A percentile compares a stretch with the other conserved stretches of the same genome.
Conservation (phyloP, 1,284 basidiomycete species). For the Cutaneotrichosporon sp. region DNA sequence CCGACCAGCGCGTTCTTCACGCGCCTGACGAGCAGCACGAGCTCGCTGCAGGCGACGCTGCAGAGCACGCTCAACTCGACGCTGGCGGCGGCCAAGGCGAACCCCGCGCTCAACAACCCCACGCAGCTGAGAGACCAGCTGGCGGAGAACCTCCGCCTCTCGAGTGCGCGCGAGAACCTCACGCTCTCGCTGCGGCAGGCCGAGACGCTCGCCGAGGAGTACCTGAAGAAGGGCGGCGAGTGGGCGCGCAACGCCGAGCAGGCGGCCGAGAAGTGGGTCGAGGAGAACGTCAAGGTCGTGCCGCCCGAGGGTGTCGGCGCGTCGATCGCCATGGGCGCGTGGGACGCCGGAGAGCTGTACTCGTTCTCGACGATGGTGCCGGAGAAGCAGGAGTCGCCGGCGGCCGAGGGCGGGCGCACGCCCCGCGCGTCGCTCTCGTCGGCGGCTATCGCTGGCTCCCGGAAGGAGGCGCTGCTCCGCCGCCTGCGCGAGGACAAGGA, state of each 20-base stretch:
- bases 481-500: constrained; percentile 73
- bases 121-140: constrained; percentile 62
- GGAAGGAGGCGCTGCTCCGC: constrained; percentile 75
- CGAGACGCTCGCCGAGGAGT: constrained; percentile 70
- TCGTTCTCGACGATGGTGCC: constrained; percentile 53
- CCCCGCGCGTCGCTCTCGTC: constrained; percentile 14
- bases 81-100: constrained; percentile 64
- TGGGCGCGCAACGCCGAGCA: constrained; percentile 65
- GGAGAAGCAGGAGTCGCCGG: background rate
- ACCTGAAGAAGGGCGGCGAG: constrained; percentile 68
- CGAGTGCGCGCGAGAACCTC: constrained; percentile 46
- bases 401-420: constrained; percentile 38
- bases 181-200: constrained; percentile 63
- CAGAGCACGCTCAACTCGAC: constrained; percentile 61
- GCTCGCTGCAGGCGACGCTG: constrained; percentile 51
- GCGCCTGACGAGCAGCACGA: constrained; percentile 38
- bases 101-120: constrained; percentile 45
- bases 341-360: constrained; percentile 85
- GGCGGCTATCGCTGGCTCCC: constrained; percentile 44
- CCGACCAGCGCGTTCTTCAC: constrained; percentile 32
- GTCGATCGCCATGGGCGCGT: constrained; percentile 58
- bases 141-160: constrained; percentile 64
- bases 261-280: constrained; percentile 66
- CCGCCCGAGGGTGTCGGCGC: constrained; percentile 66
- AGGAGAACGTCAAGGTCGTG: constrained; percentile 77